These are phyloP conservation scores for Noccaea caerulescens DNA, from an alignment of 345 rosid species.

Conservation along the genomic window DNA sequence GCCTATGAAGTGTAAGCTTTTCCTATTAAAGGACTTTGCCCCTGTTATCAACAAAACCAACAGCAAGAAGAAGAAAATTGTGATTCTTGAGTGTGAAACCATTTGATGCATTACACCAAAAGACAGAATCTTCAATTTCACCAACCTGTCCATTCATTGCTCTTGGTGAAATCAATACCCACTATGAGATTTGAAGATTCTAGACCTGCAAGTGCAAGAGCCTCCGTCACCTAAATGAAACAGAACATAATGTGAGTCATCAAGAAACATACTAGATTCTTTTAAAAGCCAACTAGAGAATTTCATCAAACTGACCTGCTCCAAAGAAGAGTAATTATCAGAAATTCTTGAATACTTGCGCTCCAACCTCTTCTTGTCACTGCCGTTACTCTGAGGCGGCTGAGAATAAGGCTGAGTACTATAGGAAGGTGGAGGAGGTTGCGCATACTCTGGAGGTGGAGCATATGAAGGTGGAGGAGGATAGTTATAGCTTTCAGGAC, in stretches of 20 bases:
- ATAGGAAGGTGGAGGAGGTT: conserved; percentile 45
- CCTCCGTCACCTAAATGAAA: conserved; percentile 74
- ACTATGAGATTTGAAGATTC: conserved; percentile 98
- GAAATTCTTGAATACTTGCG: conserved; percentile 75
- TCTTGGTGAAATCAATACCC: conserved; percentile 97
- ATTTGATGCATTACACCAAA: conserved; percentile 10
- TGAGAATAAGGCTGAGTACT: conserved; percentile 47
- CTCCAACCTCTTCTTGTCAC: conserved; percentile 58
- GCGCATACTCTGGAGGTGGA: conserved; percentile 30
- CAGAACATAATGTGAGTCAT: conserved; percentile 20
- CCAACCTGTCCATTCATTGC: conserved; percentile 98
- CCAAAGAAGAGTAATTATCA: conserved; percentile 76
- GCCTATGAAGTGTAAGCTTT: conserved; percentile 79
- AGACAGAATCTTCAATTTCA: conserved; percentile 31
- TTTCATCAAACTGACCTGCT: conserved; percentile 55
- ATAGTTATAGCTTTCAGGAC: conserved; percentile 53
- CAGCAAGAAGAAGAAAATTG: conserved; percentile 5
- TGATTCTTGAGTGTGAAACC: conserved; percentile 13
- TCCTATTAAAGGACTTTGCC: conserved; percentile 66
- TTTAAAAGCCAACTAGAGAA: neutral
- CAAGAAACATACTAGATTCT: conserved; percentile 15
- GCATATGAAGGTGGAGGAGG: conserved; percentile 43
- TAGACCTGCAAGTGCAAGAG: conserved; percentile 82
- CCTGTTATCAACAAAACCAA: conserved; percentile 50
- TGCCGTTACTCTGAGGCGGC: conserved; percentile 40